phyloP scores from a whole-genome alignment of 805 yeast genomes.

The Limtongozyma cylindracea region DNA sequence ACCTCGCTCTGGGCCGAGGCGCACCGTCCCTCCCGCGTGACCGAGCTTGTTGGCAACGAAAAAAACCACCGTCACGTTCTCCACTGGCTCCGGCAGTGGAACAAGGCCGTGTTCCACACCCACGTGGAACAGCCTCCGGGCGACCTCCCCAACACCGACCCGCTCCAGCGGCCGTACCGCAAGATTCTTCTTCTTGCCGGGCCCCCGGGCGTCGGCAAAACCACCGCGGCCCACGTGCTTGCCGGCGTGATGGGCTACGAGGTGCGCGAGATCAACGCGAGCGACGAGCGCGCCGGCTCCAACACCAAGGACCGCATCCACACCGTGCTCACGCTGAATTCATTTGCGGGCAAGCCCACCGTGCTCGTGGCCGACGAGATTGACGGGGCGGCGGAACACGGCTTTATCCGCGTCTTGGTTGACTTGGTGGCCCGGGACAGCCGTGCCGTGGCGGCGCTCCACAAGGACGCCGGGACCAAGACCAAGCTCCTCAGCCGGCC shows the following conservation, averaged over 20 bases:
- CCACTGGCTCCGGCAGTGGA: constrained; percentile 15
- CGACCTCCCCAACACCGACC: constrained; percentile 4
- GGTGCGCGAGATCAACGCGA: constrained; percentile 66
- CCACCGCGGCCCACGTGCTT: constrained; percentile 65
- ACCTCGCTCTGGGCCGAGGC: too few species aligned
- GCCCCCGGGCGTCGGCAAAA: constrained; percentile 86
- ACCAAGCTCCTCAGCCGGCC: constrained; percentile 40
- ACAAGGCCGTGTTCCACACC: constrained; percentile 6
- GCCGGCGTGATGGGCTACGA: constrained; percentile 67
- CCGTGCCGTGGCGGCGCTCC: constrained; percentile 3
- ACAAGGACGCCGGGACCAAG: constrained; percentile 8
- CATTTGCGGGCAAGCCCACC: constrained; percentile 54
- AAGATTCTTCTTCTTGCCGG: constrained; percentile 64
- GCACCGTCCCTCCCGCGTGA: too few species aligned
- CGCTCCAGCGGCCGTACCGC: constrained; percentile 13
- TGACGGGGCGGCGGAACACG: constrained; percentile 20
- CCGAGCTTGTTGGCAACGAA: too few species aligned
- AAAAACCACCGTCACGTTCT: constrained; percentile 11
- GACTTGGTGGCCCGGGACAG: constrained; percentile 16
- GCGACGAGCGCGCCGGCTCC: too few species aligned
- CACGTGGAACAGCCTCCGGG: constrained; percentile 2
- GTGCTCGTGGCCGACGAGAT: constrained; percentile 78
- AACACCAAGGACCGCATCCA: constrained; percentile 14
- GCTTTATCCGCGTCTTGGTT: constrained; percentile 19
- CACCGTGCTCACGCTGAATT: constrained; percentile 31